These are phyloP conservation scores for Pistacia integerrima DNA, from an alignment of 345 rosid species.

Conservation along the genomic window DNA sequence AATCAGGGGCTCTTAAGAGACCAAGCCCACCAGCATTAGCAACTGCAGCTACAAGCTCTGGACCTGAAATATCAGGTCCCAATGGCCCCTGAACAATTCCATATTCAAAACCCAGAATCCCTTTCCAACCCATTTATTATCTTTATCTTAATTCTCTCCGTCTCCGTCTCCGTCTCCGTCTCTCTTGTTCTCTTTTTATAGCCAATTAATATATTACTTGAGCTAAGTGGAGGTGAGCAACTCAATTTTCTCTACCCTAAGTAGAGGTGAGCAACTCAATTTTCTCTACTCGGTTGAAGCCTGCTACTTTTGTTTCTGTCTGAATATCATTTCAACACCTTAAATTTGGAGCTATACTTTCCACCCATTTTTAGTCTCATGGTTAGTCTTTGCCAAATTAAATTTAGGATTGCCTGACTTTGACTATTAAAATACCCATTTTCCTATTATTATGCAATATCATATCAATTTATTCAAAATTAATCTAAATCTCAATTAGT, in stretches of 20 bases:
- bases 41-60: constrained; percentile 92
- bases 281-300: not conserved
- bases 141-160: not conserved
- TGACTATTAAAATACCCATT: too few relatives aligned
- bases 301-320: too few relatives aligned
- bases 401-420: too few relatives aligned
- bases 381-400: too few relatives aligned
- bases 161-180: too few relatives aligned
- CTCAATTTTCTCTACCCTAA: not conserved
- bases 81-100: constrained; percentile 84
- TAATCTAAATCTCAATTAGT: too few relatives aligned
- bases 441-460: too few relatives aligned
- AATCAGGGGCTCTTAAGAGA: constrained; percentile 81
- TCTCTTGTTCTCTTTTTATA: not conserved
- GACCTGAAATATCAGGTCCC: constrained; percentile 90
- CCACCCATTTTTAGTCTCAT: too few relatives aligned
- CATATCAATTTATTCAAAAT: too few relatives aligned
- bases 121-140: constrained; percentile 64
- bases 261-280: not conserved
- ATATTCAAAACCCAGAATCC: constrained; percentile 78
- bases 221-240: not conserved
- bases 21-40: constrained; percentile 89
- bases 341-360: too few relatives aligned
- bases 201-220: too few relatives aligned
- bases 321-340: too few relatives aligned